A percentile compares a stretch with the other conserved stretches of the same genome.
phyloP scores from a whole-genome alignment of 2,329 filamentous ascomycete species.

The Colletotrichum godetiae region DNA sequence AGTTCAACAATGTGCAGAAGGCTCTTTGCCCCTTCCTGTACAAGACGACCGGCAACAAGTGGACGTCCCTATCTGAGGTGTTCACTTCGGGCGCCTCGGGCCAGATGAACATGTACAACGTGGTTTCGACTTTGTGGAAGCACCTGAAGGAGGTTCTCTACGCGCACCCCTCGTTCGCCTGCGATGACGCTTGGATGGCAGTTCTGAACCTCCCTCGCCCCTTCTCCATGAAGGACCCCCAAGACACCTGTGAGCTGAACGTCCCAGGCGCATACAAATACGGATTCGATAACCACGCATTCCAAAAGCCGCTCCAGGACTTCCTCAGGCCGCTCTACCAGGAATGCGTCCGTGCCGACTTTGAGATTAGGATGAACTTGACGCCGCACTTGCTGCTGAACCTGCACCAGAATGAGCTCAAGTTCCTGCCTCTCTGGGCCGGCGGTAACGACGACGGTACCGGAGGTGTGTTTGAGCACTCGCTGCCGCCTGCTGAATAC shows the following conservation, averaged over 20 bases:
- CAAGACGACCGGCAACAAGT: constrained; percentile 38
- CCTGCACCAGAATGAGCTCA: constrained; percentile 67
- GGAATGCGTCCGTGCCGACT: constrained; percentile 42
- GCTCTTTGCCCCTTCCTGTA: constrained; percentile 52
- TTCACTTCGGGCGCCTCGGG: neutral
- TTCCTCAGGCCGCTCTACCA: constrained; percentile 24
- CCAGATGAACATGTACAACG: neutral
- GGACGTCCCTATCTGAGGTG: neutral
- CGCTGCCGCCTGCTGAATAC: constrained; percentile 54
- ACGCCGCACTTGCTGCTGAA: constrained; percentile 62
- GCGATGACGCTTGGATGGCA: constrained; percentile 3
- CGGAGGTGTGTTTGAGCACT: constrained; percentile 59
- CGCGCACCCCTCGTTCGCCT: constrained; percentile 10
- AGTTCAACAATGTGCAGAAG: constrained; percentile 47
- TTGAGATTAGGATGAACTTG: constrained; percentile 48
- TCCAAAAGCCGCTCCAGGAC: neutral
- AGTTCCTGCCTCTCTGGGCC: constrained; percentile 74
- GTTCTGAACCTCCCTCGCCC: neutral
- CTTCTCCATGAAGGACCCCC: neutral
- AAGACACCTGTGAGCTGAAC: too few relatives aligned
- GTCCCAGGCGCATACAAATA: neutral
- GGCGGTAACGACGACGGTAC: constrained; percentile 65
- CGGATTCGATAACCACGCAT: constrained; percentile 24
- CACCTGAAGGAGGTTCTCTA: neutral
- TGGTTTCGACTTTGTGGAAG: neutral